phyloP scores from a whole-genome alignment of 805 yeast genomes.

The Saccharomycopsis sp. region DNA sequence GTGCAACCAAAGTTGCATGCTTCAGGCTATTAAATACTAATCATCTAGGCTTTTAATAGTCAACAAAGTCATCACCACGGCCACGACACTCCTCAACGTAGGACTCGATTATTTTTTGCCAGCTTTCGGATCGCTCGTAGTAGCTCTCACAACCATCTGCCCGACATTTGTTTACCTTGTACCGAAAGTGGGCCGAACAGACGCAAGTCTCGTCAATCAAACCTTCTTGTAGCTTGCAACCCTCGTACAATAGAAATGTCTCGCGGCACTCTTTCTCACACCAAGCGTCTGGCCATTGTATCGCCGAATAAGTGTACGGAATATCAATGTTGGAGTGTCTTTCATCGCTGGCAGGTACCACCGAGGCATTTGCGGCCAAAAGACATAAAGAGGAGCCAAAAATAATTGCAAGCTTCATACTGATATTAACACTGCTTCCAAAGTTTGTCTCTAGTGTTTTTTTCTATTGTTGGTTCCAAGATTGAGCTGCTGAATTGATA shows the following conservation, averaged over 20 bases:
- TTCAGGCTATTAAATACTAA: too few species aligned
- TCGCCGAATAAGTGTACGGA: slow-evolving; percentile 1
- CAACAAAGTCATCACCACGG: slow-evolving; percentile 20
- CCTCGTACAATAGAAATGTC: slow-evolving; percentile 18
- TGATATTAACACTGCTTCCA: too few species aligned
- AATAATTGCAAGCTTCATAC: too few species aligned
- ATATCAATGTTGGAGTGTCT: too few species aligned
- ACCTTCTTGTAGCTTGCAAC: slow-evolving; percentile 19
- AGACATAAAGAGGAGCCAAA: too few species aligned
- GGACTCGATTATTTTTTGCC: slow-evolving; percentile 18
- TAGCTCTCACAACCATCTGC: slow-evolving; percentile 20
- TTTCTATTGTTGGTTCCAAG: too few species aligned
- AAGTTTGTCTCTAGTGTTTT: too few species aligned
- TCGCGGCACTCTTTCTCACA: slow-evolving; percentile 21
- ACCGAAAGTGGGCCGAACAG: slow-evolving; percentile 21
- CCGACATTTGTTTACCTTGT: slow-evolving; percentile 20
- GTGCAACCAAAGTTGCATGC: too few species aligned
- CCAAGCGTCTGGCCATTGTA: slow-evolving; percentile 21
- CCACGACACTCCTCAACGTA: slow-evolving; percentile 19
- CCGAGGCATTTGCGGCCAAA: too few species aligned
- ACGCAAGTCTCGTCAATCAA: slow-evolving; percentile 20
- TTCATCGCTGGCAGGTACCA: too few species aligned
- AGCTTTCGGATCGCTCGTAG: slow-evolving; percentile 8
- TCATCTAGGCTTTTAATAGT: slow-evolving; percentile 12
- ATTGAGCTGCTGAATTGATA: too few species aligned